A percentile compares a stretch with the other conserved stretches of the same genome.
phyloP scores from a whole-genome alignment of 306 rosid species.

The Abrus pulchellus region DNA sequence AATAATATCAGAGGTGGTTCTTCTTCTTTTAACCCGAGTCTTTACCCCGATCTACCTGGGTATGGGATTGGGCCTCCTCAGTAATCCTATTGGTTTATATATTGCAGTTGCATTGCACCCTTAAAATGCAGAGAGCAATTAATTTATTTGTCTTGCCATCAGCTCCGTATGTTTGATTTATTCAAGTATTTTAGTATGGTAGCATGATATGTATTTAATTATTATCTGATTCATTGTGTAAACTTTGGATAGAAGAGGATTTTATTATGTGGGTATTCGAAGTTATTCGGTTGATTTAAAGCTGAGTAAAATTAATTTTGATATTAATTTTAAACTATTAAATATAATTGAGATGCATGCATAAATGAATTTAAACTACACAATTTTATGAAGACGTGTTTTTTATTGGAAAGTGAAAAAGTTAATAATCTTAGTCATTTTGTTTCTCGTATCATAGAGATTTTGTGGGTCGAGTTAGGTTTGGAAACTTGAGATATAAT shows the following conservation, averaged over 20 bases:
- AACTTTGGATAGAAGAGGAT: conserved; percentile 4
- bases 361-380: too few relatives aligned
- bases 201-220: conserved; percentile 7
- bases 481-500: conserved; percentile 2
- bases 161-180: conserved; percentile 12
- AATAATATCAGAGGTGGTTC: conserved; percentile 33
- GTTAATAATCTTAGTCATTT: neutral
- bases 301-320: too few relatives aligned
- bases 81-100: conserved; percentile 10
- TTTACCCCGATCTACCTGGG: conserved; percentile 52
- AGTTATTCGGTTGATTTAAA: too few relatives aligned
- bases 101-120: neutral
- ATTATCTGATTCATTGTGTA: neutral
- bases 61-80: conserved; percentile 48
- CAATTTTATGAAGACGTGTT: too few relatives aligned
- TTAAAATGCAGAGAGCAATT: neutral
- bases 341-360: too few relatives aligned
- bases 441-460: neutral
- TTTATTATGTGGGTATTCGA: conserved; percentile 35
- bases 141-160: neutral
- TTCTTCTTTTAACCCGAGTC: conserved; percentile 52
- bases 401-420: too few relatives aligned
- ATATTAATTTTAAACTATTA: too few relatives aligned
- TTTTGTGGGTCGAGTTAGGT: conserved; percentile 41
- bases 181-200: neutral